Conservation (phyloP, 345 rosid genomes). For the Rhizophora apiculata region DNA sequence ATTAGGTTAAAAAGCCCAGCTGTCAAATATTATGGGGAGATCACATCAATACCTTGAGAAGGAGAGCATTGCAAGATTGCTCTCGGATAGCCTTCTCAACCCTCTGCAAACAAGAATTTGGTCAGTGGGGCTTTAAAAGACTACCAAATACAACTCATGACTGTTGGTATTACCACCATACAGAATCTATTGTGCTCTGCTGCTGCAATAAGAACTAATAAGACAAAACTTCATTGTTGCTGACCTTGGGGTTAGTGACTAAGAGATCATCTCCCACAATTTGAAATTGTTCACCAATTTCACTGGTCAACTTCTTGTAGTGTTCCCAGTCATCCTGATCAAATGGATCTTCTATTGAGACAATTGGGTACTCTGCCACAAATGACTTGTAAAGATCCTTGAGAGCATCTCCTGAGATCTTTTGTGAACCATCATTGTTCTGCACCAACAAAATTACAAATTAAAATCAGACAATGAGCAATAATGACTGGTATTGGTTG, state of each 20-base stretch:
- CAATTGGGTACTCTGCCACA: constrained; percentile 81
- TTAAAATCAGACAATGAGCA: too few species aligned
- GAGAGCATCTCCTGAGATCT: constrained; percentile 82
- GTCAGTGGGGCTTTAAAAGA: background rate
- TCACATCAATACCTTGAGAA: constrained; percentile 58
- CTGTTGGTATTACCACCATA: background rate
- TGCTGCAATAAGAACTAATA: too few species aligned
- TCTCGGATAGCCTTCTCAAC: constrained; percentile 86
- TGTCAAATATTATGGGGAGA: background rate
- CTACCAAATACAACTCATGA: background rate
- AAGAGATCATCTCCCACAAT: constrained; percentile 97
- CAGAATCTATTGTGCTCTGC: too few species aligned
- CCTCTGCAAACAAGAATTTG: constrained; percentile 45
- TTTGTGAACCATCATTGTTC: constrained; percentile 82
- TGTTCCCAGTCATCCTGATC: constrained; percentile 98
- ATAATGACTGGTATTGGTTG: too few species aligned
- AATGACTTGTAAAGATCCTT: constrained; percentile 91
- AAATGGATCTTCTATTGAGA: constrained; percentile 94
- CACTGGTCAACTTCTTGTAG: constrained; percentile 70
- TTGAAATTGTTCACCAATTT: constrained; percentile 74
- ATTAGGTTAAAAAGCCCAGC: too few species aligned
- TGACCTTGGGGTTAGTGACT: constrained; percentile 96
- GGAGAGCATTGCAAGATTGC: constrained; percentile 90
- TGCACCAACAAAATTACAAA: constrained; percentile 24
- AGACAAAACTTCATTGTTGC: background rate